These are phyloP conservation scores for Eucalyptus curtisii DNA, from an alignment of 345 rosid species.

Conservation along the genomic window DNA sequence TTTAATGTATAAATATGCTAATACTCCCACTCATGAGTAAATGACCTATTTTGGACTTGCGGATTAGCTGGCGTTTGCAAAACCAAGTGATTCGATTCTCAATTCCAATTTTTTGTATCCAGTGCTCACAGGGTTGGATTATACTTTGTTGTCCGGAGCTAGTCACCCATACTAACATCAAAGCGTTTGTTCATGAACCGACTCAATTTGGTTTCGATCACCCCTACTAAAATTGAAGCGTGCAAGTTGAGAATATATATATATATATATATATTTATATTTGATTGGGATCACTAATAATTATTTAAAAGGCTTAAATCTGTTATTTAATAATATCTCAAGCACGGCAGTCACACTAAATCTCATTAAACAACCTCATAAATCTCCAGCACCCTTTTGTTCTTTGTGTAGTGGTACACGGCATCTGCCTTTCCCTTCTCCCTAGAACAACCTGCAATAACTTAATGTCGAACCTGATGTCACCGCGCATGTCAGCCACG, in stretches of 20 bases:
- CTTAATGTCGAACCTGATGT: background rate
- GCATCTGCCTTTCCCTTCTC: background rate
- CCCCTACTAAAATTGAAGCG: no score
- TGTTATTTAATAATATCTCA: background rate
- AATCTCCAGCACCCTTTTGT: background rate
- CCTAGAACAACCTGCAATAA: background rate
- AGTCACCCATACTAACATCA: background rate
- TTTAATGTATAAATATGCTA: background rate
- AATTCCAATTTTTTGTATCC: background rate
- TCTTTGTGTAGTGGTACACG: background rate
- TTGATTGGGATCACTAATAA: background rate
- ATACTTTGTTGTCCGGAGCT: fast-evolving
- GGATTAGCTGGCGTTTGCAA: background rate
- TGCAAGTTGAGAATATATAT: background rate
- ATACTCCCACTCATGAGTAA: background rate
- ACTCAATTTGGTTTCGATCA: fast-evolving
- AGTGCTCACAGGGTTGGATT: no score
- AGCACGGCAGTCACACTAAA: background rate
- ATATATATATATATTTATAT: no score
- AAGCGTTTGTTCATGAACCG: background rate
- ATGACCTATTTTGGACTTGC: background rate
- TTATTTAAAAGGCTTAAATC: background rate
- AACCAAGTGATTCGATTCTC: background rate
- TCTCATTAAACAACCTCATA: background rate
- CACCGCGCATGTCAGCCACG: background rate